Evolutionary conservation across 352 stramenopile species (phyloP).

Genomic region (Phytopythium litorale): DNA sequence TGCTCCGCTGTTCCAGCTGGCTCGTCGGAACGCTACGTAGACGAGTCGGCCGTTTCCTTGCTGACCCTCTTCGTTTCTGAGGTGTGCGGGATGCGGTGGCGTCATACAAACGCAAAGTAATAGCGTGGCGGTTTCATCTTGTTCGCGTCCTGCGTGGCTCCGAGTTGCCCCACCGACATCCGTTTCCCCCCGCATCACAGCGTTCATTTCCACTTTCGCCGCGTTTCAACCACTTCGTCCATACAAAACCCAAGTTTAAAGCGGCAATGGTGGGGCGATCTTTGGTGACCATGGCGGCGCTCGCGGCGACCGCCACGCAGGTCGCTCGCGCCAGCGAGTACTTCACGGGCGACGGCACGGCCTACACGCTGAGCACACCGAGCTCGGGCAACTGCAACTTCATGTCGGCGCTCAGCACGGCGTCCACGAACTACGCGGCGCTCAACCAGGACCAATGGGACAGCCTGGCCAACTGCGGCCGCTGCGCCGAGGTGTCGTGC

Average conservation of each 20-base stretch:
- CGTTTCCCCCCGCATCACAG: neutral
- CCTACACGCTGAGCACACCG: conserved; percentile 30
- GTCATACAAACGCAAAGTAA: conserved; percentile 1
- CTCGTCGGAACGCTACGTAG: conserved; percentile 1
- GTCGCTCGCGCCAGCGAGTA: conserved; percentile 18
- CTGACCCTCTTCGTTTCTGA: neutral
- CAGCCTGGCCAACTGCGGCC: conserved; percentile 41
- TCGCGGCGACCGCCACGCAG: conserved; percentile 6
- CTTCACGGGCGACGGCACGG: conserved; percentile 38
- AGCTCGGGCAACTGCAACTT: conserved; percentile 51
- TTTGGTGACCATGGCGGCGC: conserved; percentile 10
- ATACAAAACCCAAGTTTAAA: neutral
- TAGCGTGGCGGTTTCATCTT: neutral
- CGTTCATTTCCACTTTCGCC: conserved; percentile 18
- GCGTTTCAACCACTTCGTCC: neutral
- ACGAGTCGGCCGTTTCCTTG: conserved; percentile 1
- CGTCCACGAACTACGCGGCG: conserved; percentile 61
- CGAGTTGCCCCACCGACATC: neutral
- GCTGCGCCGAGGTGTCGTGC: conserved; percentile 60
- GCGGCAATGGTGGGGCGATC: neutral
- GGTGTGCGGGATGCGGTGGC: conserved; percentile 9
- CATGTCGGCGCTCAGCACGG: conserved; percentile 39
- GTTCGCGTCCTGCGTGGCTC: conserved; percentile 7
- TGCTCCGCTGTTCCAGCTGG: neutral
- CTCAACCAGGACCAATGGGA: conserved; percentile 67